Conservation (phyloP, 345 rosid species). For the Acer negundo region DNA sequence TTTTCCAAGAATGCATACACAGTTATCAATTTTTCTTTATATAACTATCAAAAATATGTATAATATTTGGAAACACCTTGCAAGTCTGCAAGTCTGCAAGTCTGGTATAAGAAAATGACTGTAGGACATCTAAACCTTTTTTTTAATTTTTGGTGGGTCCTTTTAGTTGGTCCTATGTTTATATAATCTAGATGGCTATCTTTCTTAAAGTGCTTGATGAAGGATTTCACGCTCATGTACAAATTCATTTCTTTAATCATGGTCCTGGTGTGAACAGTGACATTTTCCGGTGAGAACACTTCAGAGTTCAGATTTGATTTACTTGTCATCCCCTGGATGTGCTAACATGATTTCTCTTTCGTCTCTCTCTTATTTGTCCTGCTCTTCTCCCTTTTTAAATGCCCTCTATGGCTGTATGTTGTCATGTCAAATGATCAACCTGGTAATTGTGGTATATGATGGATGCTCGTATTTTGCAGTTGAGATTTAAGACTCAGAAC, state of each 20-base stretch:
- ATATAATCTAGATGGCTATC: not conserved
- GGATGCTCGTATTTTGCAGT: not conserved
- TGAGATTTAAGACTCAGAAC: not conserved
- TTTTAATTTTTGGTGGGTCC: not conserved
- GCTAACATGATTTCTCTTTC: not conserved
- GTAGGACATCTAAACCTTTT: constrained; percentile 1
- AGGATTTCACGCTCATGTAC: not conserved
- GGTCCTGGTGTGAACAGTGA: not conserved
- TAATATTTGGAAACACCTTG: not conserved
- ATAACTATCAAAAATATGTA: not conserved
- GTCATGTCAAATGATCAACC: not conserved
- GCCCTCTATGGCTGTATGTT: not conserved
- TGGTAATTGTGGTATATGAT: not conserved
- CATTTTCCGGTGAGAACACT: not conserved
- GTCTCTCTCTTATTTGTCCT: not conserved
- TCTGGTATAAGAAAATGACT: not conserved
- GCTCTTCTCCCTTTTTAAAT: not conserved
- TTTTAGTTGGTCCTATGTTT: not conserved
- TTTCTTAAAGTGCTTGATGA: constrained; percentile 7
- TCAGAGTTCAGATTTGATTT: no score
- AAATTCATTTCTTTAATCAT: not conserved
- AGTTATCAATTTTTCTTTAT: not conserved
- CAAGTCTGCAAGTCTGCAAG: not conserved
- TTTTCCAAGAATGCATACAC: not conserved
- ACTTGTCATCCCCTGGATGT: no score